These are phyloP conservation scores for Rosa rugosa DNA, from an alignment of 306 rosid species.

Conservation along the genomic window DNA sequence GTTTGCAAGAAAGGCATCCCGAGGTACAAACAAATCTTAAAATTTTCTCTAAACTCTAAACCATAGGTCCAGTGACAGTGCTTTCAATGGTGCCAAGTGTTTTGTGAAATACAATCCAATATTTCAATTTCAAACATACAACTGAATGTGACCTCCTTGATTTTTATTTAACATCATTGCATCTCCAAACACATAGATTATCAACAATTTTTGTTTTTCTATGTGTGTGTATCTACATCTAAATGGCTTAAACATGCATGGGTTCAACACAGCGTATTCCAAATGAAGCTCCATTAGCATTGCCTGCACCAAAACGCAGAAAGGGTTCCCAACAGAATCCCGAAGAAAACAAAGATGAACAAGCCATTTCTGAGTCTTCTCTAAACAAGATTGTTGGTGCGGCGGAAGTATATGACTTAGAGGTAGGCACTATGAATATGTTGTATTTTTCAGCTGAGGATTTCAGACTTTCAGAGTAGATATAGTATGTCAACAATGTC, in stretches of 20 bases:
- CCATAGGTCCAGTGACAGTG: not conserved
- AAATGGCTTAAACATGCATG: not conserved
- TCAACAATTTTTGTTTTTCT: not conserved
- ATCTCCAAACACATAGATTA: not conserved
- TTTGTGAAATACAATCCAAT: not conserved
- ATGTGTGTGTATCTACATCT: not conserved
- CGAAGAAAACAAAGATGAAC: constrained; percentile 57
- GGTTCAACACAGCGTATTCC: constrained; percentile 44
- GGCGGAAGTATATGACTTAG: constrained; percentile 60
- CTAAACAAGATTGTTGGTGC: constrained; percentile 74
- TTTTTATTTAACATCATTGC: not conserved
- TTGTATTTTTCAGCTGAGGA: constrained; percentile 4
- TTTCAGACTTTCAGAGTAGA: not conserved
- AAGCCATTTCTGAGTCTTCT: constrained; percentile 66
- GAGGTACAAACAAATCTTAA: not conserved
- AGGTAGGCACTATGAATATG: constrained; percentile 42
- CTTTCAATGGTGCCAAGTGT: no score
- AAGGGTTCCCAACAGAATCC: constrained; percentile 45
- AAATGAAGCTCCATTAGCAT: constrained; percentile 44
- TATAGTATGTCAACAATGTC: constrained; percentile 1
- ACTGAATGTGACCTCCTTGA: not conserved
- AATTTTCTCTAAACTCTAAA: not conserved
- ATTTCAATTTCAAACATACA: not conserved
- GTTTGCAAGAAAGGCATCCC: not conserved
- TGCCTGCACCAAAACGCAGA: constrained; percentile 57